phyloP scores from a whole-genome alignment of 345 rosid genomes.

The Brassica carinata region DNA sequence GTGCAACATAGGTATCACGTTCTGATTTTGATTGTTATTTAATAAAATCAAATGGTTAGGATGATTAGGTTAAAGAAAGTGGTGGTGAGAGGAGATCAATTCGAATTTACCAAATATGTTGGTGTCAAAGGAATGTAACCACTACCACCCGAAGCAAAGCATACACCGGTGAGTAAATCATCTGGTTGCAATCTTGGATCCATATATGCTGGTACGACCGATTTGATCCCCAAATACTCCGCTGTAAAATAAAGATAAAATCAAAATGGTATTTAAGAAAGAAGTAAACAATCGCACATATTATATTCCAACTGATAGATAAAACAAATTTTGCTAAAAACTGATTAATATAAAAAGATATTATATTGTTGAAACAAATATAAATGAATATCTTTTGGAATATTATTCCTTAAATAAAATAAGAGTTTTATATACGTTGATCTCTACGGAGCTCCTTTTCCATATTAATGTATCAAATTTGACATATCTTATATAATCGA shows the following conservation, averaged over 20 bases:
- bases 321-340: too few species aligned
- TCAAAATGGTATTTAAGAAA: neutral
- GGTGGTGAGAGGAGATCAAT: neutral
- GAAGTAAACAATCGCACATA: neutral
- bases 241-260: neutral
- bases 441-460: neutral
- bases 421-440: too few species aligned
- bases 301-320: neutral
- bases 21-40: neutral
- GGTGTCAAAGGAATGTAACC: slow-evolving; percentile 9
- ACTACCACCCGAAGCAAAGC: slow-evolving; percentile 14
- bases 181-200: neutral
- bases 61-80: neutral
- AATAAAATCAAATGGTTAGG: neutral
- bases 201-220: neutral
- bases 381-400: neutral
- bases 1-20: slow-evolving; percentile 5
- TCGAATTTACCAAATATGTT: slow-evolving; percentile 1
- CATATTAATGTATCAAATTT: too few species aligned
- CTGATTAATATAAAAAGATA: too few species aligned
- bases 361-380: neutral
- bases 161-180: slow-evolving; percentile 3
- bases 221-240: neutral
- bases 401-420: neutral
- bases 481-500: neutral